These are phyloP conservation scores for Trapa incisa DNA, from an alignment of 345 rosid species.

Conservation along the genomic window DNA sequence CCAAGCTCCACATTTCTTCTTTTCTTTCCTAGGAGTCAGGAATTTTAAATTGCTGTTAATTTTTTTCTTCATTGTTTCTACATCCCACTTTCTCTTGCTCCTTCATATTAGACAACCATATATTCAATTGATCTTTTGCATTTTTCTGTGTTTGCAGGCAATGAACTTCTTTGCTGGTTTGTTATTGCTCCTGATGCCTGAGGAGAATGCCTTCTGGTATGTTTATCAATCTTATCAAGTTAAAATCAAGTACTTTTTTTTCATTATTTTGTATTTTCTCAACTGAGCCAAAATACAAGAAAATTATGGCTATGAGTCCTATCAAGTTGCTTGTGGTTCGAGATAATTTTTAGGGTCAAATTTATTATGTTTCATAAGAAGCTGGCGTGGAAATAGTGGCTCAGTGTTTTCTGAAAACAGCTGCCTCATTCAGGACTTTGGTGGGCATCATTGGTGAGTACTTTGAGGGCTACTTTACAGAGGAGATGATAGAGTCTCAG, in stretches of 20 bases:
- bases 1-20: not conserved
- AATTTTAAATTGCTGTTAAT: not conserved
- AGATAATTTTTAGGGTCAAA: not conserved
- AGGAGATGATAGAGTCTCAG: slow-evolving; percentile 96
- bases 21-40: not conserved
- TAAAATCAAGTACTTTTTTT: not conserved
- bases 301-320: not conserved
- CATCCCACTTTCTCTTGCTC: not conserved
- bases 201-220: slow-evolving; percentile 99
- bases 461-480: slow-evolving; percentile 83
- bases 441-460: slow-evolving; percentile 87
- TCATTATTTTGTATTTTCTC: not conserved
- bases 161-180: slow-evolving; percentile 98
- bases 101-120: not conserved
- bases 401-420: slow-evolving; percentile 1
- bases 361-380: not conserved
- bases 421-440: slow-evolving; percentile 50
- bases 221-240: slow-evolving; percentile 20
- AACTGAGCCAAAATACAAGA: not conserved
- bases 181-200: slow-evolving; percentile 93
- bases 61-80: not conserved
- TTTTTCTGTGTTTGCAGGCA: slow-evolving; percentile 48
- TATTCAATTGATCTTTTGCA: not conserved
- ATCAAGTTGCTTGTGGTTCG: not conserved
- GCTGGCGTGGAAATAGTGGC: not conserved